These are phyloP conservation scores for Mrakia hoshinonis DNA, from an alignment of 768 basidiomycete genomes.

Conservation along the genomic window DNA sequence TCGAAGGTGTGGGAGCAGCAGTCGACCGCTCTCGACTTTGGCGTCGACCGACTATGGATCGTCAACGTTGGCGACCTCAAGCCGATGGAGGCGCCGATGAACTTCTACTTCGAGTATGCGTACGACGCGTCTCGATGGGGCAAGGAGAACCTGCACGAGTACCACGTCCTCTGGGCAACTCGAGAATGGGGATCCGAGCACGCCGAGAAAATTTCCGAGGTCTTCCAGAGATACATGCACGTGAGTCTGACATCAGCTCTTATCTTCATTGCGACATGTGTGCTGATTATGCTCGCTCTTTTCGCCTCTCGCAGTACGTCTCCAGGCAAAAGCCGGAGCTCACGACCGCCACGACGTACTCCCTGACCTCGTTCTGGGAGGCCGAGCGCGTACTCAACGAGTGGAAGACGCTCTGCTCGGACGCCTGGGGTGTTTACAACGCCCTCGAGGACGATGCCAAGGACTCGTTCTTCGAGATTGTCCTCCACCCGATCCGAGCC, in stretches of 20 bases:
- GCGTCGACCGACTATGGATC: constrained; percentile 58
- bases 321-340: constrained; percentile 60
- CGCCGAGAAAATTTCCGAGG: constrained; percentile 46
- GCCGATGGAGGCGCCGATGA: constrained; percentile 59
- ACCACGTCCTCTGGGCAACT: constrained; percentile 53
- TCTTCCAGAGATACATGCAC: constrained; percentile 50
- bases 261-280: too few species aligned
- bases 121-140: constrained; percentile 56
- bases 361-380: constrained; percentile 39
- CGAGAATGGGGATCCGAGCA: constrained; percentile 54
- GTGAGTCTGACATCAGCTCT: background rate
- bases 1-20: constrained; percentile 52
- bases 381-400: constrained; percentile 51
- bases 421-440: constrained; percentile 52
- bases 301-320: constrained; percentile 36
- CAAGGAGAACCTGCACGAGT: constrained; percentile 49
- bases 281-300: background rate
- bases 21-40: constrained; percentile 54
- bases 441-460: constrained; percentile 47
- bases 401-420: constrained; percentile 47
- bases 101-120: constrained; percentile 58
- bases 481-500: constrained; percentile 57
- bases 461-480: constrained; percentile 62
- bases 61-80: constrained; percentile 70
- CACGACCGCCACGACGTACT: constrained; percentile 51